Base-by-base conservation (phyloP, 345 rosid species). In the Luvunga scandens region DNA sequence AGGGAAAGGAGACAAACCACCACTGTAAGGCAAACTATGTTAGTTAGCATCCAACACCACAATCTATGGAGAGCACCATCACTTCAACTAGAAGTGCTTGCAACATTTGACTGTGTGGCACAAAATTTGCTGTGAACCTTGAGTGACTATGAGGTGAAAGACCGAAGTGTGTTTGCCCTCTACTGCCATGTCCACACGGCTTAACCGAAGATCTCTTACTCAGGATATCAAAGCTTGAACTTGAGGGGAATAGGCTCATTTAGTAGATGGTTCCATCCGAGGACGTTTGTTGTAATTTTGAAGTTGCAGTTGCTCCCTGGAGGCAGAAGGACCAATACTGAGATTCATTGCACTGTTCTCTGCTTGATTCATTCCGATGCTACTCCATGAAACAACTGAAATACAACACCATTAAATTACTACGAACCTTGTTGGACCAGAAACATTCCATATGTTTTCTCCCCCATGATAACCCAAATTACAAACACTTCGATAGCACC, bases 261-360 rank as follows among this genome's bases (percentile, higher is more conserved):
- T 45, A 8, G 9, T 31, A 7, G 33, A 9, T 66, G 39, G 16
- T 66, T 56, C 61, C 21, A 66, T 55, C 71, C 79, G 81, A 68
- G 71, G 77, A 59, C 83, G 84, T 60, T 84, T 84, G 5, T 68
- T 13, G 34, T 19, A 50, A n/a, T 50, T 56, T 53, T 12, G 55
- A 73, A 21, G 30, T 18, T 14, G 60, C 66, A 2, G 62, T 66
- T 66, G 34, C 56, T 42, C 13, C 73, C 50, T 8, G 10, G 31
- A 13, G 67, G 56, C 19, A 27, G 72, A 30, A 67, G 76, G 24
- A 62, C 42, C 57, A 42, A 48, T 25, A 36, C 30, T 1, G 18
- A 7, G 36, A 50, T 50, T 28, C 36, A 45, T 50, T 30, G 2
- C 18, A 27, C 73, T 16, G 6, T 48, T 59, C 61, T 70, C 38